phyloP scores from a whole-genome alignment of 106 monocot genomes.

The Ottelia alismoides region DNA sequence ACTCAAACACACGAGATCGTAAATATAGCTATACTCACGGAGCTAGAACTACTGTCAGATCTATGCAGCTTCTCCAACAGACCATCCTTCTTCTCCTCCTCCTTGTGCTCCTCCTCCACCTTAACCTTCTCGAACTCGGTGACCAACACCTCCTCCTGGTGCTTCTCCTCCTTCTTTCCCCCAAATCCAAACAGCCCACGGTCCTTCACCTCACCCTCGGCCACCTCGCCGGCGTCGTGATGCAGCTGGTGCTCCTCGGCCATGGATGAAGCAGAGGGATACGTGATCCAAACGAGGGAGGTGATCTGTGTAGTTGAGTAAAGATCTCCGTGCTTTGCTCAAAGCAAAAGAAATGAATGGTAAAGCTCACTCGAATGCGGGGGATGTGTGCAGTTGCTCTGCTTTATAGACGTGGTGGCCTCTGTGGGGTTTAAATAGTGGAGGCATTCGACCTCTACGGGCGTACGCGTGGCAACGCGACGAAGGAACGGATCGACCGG shows the following conservation, averaged over 20 bases:
- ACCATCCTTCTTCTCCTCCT: constrained; percentile 10
- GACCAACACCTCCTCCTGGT: constrained; percentile 1
- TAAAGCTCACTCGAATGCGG: background rate
- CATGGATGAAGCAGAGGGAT: constrained; percentile 6
- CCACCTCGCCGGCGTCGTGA: background rate
- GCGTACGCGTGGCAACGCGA: constrained; percentile 10
- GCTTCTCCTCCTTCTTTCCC: constrained; percentile 27
- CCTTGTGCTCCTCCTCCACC: constrained; percentile 6
- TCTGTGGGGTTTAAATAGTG: background rate
- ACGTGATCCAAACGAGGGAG: constrained; percentile 15
- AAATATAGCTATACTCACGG: constrained; percentile 23
- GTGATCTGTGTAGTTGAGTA: background rate
- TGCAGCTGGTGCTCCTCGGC: constrained; percentile 22
- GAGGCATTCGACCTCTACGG: background rate
- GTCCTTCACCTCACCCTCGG: constrained; percentile 39
- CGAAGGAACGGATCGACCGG: constrained; percentile 2
- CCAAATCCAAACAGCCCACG: constrained; percentile 34
- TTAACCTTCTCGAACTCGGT: constrained; percentile 29
- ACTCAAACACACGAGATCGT: background rate
- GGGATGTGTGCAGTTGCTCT: background rate
- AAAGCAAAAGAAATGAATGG: background rate
- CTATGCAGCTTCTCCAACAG: constrained; percentile 32
- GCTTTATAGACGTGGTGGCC: background rate
- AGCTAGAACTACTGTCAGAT: constrained; percentile 49
- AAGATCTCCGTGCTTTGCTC: background rate